These are phyloP conservation scores for Moesziomyces parantarcticus DNA, from an alignment of 1,284 basidiomycete species.

Conservation along the genomic window DNA sequence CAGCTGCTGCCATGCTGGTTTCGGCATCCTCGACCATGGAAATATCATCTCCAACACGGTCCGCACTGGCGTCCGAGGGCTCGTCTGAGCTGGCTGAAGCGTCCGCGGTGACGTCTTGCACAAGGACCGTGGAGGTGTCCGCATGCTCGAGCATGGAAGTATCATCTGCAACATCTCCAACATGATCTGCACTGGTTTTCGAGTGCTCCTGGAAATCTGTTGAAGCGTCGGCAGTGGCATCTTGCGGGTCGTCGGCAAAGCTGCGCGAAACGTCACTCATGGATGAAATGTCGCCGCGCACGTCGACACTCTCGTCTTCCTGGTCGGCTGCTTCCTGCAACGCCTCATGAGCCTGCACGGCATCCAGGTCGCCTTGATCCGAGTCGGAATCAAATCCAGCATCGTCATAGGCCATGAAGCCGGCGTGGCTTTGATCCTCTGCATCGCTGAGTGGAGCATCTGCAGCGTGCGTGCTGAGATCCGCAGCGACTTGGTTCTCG, in stretches of 20 bases:
- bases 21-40: too few relatives aligned
- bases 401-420: conserved; percentile 18
- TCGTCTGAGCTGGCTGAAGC: background rate
- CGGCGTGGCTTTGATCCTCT: conserved; percentile 4
- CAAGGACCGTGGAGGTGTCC: background rate
- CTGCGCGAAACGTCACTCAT: conserved; percentile 25
- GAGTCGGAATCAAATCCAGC: conserved; percentile 31
- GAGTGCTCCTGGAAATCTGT: too few relatives aligned
- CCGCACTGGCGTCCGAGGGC: too few relatives aligned
- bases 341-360: background rate
- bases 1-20: too few relatives aligned
- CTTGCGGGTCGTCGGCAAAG: conserved; percentile 17
- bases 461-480: background rate
- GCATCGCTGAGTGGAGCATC: background rate
- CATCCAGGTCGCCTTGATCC: conserved; percentile 17
- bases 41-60: too few relatives aligned
- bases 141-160: too few relatives aligned
- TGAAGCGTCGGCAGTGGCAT: too few relatives aligned
- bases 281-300: conserved; percentile 9
- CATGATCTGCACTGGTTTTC: too few relatives aligned
- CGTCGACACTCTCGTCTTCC: background rate
- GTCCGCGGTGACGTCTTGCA: background rate
- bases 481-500: conserved; percentile 3
- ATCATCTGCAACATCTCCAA: too few relatives aligned
- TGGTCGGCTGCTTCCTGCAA: background rate